Percentiles rank a stretch among this genome's conserved stretches.
phyloP scores from a whole-genome alignment of 768 basidiomycete species.

The Phylloporus arenicola region DNA sequence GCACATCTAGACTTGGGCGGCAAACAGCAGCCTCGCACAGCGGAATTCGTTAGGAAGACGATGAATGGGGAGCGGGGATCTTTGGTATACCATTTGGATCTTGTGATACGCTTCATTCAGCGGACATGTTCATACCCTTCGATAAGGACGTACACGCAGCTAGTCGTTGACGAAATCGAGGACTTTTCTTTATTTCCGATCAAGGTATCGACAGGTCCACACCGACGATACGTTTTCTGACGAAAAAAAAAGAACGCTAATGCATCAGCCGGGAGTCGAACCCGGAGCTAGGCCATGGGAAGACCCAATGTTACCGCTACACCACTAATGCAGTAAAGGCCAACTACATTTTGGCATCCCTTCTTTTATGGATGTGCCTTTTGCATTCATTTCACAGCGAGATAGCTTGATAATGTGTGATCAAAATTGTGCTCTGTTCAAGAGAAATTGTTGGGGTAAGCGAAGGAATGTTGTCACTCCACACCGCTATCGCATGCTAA shows the following conservation, averaged over 20 bases:
- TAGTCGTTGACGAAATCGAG: background rate
- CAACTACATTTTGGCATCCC: no score
- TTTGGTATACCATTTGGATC: constrained; percentile 8
- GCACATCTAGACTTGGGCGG: background rate
- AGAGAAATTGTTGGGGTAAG: no score
- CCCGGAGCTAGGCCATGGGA: constrained; percentile 43
- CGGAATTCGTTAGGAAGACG: background rate
- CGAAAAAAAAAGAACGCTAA: background rate
- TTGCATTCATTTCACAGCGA: no score
- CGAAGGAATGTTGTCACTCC: no score
- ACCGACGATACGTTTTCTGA: background rate
- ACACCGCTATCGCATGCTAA: no score
- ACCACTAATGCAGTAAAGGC: constrained; percentile 40
- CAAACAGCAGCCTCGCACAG: background rate
- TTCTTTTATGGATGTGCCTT: no score
- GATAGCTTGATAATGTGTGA: no score
- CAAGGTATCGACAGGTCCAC: background rate
- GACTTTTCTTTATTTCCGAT: background rate
- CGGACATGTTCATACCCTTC: constrained; percentile 9
- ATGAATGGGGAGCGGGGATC: background rate
- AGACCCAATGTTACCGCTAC: constrained; percentile 87
- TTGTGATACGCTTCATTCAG: constrained; percentile 9
- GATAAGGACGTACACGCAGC: constrained; percentile 3
- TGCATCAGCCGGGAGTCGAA: constrained; percentile 33
- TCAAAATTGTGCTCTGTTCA: no score